phyloP scores from a whole-genome alignment of 306 rosid genomes.

The Comarum palustre region DNA sequence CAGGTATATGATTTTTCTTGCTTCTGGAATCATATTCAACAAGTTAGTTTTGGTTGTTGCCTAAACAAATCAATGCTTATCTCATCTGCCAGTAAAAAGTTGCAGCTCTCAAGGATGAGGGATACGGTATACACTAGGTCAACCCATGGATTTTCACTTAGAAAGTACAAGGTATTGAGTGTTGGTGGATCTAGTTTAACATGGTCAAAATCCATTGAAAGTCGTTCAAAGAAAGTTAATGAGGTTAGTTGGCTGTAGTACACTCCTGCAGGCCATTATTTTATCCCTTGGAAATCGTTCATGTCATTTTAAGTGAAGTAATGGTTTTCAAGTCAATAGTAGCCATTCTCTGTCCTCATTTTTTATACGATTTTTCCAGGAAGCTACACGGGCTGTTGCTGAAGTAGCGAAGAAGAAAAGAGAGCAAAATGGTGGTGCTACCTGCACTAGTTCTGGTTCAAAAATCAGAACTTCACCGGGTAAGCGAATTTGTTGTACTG shows the following conservation, averaged over 20 bases:
- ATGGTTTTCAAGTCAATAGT: slow-evolving; percentile 15
- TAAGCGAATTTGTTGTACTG: slow-evolving; percentile 36
- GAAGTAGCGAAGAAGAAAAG: slow-evolving; percentile 85
- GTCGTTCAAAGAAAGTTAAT: slow-evolving; percentile 73
- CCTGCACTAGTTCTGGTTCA: slow-evolving; percentile 43
- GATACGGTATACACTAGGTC: slow-evolving; percentile 87
- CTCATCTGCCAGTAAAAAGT: slow-evolving; percentile 59
- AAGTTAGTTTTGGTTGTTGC: slow-evolving; percentile 16
- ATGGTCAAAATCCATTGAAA: slow-evolving; percentile 98
- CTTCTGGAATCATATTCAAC: slow-evolving; percentile 9
- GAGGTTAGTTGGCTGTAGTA: slow-evolving; percentile 67
- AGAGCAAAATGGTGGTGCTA: slow-evolving; percentile 53
- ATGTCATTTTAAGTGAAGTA: not conserved
- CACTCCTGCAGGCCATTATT: not conserved
- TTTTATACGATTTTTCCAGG: slow-evolving; percentile 45
- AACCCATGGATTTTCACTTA: slow-evolving; percentile 76
- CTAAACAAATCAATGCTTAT: slow-evolving; percentile 22
- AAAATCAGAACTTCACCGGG: slow-evolving; percentile 60
- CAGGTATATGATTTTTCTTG: slow-evolving; percentile 43
- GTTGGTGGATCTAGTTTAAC: slow-evolving; percentile 93
- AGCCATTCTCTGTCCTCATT: slow-evolving; percentile 16
- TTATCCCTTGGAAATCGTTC: slow-evolving; percentile 7
- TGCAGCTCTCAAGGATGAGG: slow-evolving; percentile 78
- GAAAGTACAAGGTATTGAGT: slow-evolving; percentile 88
- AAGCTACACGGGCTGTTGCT: slow-evolving; percentile 96